phyloP scores from a whole-genome alignment of 2,329 filamentous ascomycete species.

The Trichothecium sympodiale region DNA sequence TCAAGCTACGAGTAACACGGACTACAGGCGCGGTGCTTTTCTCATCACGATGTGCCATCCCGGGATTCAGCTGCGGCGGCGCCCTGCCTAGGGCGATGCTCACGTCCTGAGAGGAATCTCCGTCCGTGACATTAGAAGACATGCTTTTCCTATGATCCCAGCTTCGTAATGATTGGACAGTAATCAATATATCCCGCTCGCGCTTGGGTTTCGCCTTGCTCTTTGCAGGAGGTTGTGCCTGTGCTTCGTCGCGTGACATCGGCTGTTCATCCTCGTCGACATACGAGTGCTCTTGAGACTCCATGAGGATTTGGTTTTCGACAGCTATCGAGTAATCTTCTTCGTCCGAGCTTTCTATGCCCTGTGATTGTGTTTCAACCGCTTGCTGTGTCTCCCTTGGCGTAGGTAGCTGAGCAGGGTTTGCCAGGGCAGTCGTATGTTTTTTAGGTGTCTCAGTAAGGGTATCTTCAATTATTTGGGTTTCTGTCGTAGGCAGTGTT shows the following conservation, averaged over 20 bases:
- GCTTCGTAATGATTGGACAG: conserved; percentile 18
- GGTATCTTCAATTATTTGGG: too few relatives aligned
- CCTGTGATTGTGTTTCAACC: too few relatives aligned
- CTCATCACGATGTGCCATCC: conserved; percentile 6
- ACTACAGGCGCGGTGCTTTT: conserved; percentile 10
- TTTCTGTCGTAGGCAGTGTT: too few relatives aligned
- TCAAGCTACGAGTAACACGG: conserved; percentile 16
- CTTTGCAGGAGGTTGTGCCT: conserved; percentile 4
- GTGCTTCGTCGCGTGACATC: background rate
- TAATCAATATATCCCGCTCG: conserved; percentile 14
- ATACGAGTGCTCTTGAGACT: conserved; percentile 4
- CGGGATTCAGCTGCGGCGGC: conserved; percentile 7
- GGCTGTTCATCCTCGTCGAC: background rate
- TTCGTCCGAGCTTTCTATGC: conserved; percentile 1
- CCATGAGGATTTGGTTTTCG: conserved; percentile 12
- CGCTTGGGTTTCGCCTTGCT: conserved; percentile 7
- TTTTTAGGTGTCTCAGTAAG: background rate
- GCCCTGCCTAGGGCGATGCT: conserved; percentile 17
- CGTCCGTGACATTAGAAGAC: conserved; percentile 10
- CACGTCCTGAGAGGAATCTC: conserved; percentile 11
- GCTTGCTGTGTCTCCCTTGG: conserved; percentile 3
- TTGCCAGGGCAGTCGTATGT: background rate
- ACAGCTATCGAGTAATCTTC: conserved; percentile 8
- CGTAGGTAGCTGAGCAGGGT: background rate
- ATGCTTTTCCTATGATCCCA: conserved; percentile 10